Evolutionary conservation across 23 red algal species (phyloP).

Genomic region (Pyropia yezoensis): DNA sequence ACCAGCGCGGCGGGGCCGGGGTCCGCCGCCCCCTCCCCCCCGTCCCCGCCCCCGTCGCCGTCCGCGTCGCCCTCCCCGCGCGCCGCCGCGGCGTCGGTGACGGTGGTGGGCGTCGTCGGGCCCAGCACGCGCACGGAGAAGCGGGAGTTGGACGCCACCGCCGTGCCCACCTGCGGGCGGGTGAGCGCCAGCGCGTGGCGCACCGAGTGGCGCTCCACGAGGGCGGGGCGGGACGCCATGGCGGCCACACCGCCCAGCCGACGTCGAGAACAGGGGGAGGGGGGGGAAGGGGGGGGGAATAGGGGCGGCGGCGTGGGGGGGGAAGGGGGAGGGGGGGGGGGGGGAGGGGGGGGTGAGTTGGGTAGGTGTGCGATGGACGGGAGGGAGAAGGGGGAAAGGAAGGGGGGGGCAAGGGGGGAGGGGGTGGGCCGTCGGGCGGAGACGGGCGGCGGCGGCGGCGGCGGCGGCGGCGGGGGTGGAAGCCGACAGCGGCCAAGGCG

Average conservation of each 20-base stretch:
- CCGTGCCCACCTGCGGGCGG: conserved; percentile 21
- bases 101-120: neutral
- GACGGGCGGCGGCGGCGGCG: conserved; percentile 1
- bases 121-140: conserved; percentile 54
- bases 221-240: conserved; percentile 9
- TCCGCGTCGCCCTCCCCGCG: too few species aligned
- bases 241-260: neutral
- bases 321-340: too few species aligned
- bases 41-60: too few species aligned
- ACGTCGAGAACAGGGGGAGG: neutral
- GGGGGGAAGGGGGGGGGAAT: too few species aligned
- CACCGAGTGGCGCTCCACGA: conserved; percentile 49
- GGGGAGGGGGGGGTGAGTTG: too few species aligned
- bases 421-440: too few species aligned
- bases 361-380: neutral
- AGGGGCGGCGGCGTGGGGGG: too few species aligned
- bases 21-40: too few species aligned
- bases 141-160: conserved; percentile 31
- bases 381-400: neutral
- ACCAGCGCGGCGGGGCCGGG: conserved; percentile 3
- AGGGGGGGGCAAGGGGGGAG: neutral
- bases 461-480: neutral
- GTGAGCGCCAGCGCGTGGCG: conserved; percentile 33
- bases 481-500: too few species aligned
- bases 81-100: neutral